phyloP scores from a whole-genome alignment of 768 basidiomycete species.

The Leccinum uliginosum region DNA sequence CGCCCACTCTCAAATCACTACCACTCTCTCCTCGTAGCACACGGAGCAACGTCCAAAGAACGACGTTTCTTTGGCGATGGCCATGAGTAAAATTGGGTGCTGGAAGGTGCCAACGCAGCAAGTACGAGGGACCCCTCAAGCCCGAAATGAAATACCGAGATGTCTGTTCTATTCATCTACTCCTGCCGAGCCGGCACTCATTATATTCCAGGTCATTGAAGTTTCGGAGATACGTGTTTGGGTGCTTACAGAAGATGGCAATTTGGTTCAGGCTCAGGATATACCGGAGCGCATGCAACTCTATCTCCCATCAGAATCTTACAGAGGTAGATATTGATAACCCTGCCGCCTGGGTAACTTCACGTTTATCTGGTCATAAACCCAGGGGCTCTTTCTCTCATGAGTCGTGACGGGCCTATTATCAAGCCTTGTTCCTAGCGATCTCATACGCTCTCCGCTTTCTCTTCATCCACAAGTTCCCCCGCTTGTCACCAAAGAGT shows the following conservation, averaged over 20 bases:
- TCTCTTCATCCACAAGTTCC: slow-evolving; percentile 73
- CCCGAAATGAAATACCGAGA: slow-evolving; percentile 82
- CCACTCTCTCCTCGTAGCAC: no score
- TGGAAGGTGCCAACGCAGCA: slow-evolving; percentile 71
- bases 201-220: slow-evolving; percentile 80
- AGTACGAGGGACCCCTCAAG: slow-evolving; percentile 47
- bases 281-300: slow-evolving; percentile 80
- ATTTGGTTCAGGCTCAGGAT: slow-evolving; percentile 84
- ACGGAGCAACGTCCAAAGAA: slow-evolving; percentile 19
- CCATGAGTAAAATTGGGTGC: slow-evolving; percentile 92
- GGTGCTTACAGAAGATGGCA: slow-evolving; percentile 89
- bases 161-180: slow-evolving; percentile 37
- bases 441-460: slow-evolving; percentile 76
- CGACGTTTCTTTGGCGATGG: slow-evolving; percentile 92
- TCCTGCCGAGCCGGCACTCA: slow-evolving; percentile 4
- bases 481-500: slow-evolving; percentile 11
- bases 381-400: slow-evolving; percentile 64
- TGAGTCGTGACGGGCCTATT: slow-evolving; percentile 53
- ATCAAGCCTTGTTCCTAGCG: slow-evolving; percentile 67
- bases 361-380: slow-evolving; percentile 67
- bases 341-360: slow-evolving; percentile 86
- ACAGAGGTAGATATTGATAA: slow-evolving; percentile 70
- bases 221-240: slow-evolving; percentile 91
- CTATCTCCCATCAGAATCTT: slow-evolving; percentile 57
- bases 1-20: no score